These are phyloP conservation scores for Auricularia heimuer DNA, from an alignment of 768 basidiomycete genomes.

Conservation along the genomic window DNA sequence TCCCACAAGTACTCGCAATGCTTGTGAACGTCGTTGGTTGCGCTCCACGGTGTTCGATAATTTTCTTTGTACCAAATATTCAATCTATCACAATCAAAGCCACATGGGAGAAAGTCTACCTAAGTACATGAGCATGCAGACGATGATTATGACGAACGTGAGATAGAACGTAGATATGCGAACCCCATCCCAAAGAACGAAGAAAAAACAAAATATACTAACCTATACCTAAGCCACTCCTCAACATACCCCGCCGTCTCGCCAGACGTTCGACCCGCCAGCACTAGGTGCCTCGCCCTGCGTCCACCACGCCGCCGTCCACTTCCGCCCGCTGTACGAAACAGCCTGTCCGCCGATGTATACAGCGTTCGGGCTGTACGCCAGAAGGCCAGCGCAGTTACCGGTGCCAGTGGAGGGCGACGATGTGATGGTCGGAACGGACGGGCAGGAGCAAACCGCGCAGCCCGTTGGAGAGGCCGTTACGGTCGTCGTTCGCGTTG, in stretches of 20 bases:
- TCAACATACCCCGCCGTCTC: background rate
- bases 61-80: no score
- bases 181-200: background rate
- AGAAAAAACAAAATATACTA: background rate
- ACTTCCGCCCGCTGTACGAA: constrained; percentile 23
- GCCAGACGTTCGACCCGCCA: background rate
- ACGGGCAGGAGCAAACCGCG: constrained; percentile 8
- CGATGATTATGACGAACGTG: no score
- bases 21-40: background rate
- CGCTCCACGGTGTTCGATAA: no score
- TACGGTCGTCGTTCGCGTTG: background rate
- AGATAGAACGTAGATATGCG: no score
- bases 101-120: no score
- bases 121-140: no score
- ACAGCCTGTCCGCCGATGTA: constrained; percentile 39
- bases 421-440: constrained; percentile 7
- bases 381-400: background rate
- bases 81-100: no score
- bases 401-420: background rate
- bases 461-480: background rate
- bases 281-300: background rate
- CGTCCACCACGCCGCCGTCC: background rate
- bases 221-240: background rate
- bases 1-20: background rate
- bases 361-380: constrained; percentile 21